Percentiles rank a stretch among this genome's conserved stretches.
These are phyloP conservation scores for Pseudogymnoascus sp. DNA, from an alignment of 2,329 filamentous ascomycete genomes.

Conservation along the genomic window DNA sequence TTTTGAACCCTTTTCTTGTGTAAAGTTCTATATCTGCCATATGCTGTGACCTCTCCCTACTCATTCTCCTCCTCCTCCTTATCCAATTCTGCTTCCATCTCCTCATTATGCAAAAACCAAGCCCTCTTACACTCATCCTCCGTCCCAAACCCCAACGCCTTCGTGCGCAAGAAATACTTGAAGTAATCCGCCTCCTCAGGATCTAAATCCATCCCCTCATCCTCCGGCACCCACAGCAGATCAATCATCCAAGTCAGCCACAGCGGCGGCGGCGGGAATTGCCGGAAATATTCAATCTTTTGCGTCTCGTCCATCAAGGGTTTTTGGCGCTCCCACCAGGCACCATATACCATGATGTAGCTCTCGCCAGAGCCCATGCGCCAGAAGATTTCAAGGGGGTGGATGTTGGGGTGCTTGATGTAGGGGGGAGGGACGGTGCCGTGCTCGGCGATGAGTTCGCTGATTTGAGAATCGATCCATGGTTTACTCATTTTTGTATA, in stretches of 20 bases:
- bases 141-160: not conserved
- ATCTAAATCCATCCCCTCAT: not conserved
- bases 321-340: not conserved
- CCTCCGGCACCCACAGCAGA: not conserved
- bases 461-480: not conserved
- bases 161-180: not conserved
- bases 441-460: not conserved
- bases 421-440: not conserved
- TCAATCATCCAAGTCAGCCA: not conserved
- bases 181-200: not conserved
- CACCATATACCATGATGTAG: not conserved
- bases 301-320: not conserved
- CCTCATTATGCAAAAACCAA: not conserved
- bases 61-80: not conserved
- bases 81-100: not conserved
- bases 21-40: not conserved
- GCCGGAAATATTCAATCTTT: not conserved
- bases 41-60: not conserved
- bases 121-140: not conserved
- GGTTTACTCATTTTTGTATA: not conserved
- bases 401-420: not conserved
- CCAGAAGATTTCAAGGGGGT: not conserved
- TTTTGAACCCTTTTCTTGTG: constrained; percentile 6
- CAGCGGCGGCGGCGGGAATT: not conserved
- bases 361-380: not conserved